Evolutionary conservation across 371 early-diverging fungal genomes (phyloP), one percentile per base, ranked within the genome.

Genomic region (Parasitella parasitica): DNA sequence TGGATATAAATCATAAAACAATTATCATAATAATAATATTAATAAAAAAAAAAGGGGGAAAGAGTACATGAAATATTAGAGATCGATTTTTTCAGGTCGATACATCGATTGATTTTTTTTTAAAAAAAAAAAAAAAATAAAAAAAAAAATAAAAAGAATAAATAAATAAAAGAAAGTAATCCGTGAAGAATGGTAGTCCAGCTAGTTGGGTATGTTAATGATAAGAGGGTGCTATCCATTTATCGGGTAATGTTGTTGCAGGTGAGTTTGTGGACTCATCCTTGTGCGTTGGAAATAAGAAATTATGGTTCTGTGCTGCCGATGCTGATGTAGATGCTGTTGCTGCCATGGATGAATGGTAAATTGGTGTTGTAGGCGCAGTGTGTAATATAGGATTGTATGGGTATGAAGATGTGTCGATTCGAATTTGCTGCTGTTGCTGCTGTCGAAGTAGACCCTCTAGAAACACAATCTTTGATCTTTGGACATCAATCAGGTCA

Each of bases 391-490:
- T 38, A 22, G n/a, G 37, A 15, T 54, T 54, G 15, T 37, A 26
- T 9, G 34, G 27, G 3, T 54, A 37, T 9, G 55, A 22, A 4
- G 54, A n/a, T 37, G 54, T 26, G 26, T 26, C 27, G n/a, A 43
- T 22, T 4, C 43, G 43, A 26, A 52, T 34, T 2, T 32, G 52
- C 1, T 52, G 52, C 15, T 49, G 48, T 8, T 48, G 48, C 26
- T 48, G 34, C 6, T 64, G 46, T 8, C n/a, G 64, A n/a, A 68
- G 36, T 12, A 37, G 18, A 13, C 37, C 34, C 16, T 68, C 64
- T 11, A 68, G 50, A 24, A 51, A 64, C 27, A 63, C 55, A 37
- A 68, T 68, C 26, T 61, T 52, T 41, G 60, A 56, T 11, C 51
- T 43, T 26, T 68, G 69, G 3, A 41, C 20, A 6, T 60, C 51